Base-by-base conservation (phyloP, 2,329 filamentous ascomycete genomes). In the Aspergillus uvarum region DNA sequence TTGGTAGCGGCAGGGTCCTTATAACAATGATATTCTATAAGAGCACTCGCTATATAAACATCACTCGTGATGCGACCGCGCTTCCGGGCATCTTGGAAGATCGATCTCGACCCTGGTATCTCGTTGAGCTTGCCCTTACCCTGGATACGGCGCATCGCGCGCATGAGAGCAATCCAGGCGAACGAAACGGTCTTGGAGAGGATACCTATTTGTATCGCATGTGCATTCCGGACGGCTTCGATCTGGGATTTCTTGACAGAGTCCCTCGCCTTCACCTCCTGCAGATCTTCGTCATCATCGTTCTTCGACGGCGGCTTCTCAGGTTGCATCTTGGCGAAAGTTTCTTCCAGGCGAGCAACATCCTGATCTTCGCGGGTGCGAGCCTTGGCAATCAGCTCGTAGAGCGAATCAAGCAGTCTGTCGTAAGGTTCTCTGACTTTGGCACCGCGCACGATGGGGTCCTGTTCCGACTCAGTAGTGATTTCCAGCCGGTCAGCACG, bases 21-120 rank as follows among this genome's bases (percentile, higher is more conserved):
- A 77, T 99, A 99, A 67, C 96, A 96, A 68, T 96, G 89, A 72
- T 95, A 94, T 75, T 99, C 95, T 71, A 99, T 90, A 60, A 96
- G 82, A 16, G 96, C 95, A 67, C 92, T 92, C 1, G 92, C 92
- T 56, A 97, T 90, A 72, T 99, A 99, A 5, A 97, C 91, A 73
- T 98, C 95, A 68, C 92, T 96, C 7, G 92, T 95, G 50, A 99
- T 85, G 56, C 92, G 89, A 19, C 95, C 96, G 65, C 88, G 88
- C 69, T 90, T 89, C 35, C 95, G 87, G 51, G 95, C 93, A 74
- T 98, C 92, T 2, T 87, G 88, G 71, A 99, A 98, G 12, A 97
- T 87, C 66, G 92, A 89, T 62, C 95, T 87, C 67, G 96, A 89
- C 3, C 95, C 95, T 42, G 85, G 80, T 14, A 81, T 74, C 68